Conservation (phyloP, 78 protist genomes). For the Capsaspora owczarzaki region DNA sequence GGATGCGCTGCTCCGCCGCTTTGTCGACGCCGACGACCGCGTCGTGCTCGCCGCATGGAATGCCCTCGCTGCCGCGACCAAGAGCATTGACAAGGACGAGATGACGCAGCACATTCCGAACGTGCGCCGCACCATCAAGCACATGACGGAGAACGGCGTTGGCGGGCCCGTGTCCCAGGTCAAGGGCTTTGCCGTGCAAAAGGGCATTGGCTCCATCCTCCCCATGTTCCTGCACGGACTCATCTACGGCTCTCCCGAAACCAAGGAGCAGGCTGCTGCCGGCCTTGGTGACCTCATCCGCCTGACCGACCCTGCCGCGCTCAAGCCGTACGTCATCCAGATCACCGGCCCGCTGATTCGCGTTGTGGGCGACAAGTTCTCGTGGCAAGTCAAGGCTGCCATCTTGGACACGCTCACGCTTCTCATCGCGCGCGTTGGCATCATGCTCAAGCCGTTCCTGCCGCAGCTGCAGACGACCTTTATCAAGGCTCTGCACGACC, state of each 20-base stretch:
- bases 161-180: constrained; percentile 29
- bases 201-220: constrained; percentile 63
- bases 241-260: constrained; percentile 58
- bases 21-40: neutral
- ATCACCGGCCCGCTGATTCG: constrained; percentile 86
- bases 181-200: constrained; percentile 26
- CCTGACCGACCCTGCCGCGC: constrained; percentile 42
- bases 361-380: constrained; percentile 71
- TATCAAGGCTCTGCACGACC: constrained; percentile 59
- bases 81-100: constrained; percentile 2
- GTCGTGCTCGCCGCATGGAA: neutral
- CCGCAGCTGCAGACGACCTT: constrained; percentile 86
- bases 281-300: constrained; percentile 51
- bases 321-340: constrained; percentile 62
- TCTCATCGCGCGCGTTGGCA: constrained; percentile 48
- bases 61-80: neutral
- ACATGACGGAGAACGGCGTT: neutral
- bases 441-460: constrained; percentile 66
- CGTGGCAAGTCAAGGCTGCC: constrained; percentile 39
- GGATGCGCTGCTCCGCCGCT: neutral
- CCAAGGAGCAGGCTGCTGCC: constrained; percentile 71
- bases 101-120: constrained; percentile 11
- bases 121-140: constrained; percentile 12
- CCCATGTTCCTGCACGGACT: constrained; percentile 63
- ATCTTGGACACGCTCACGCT: constrained; percentile 50